phyloP scores from a whole-genome alignment of 2,329 filamentous ascomycete species.

The Hypoxylon sp. region DNA sequence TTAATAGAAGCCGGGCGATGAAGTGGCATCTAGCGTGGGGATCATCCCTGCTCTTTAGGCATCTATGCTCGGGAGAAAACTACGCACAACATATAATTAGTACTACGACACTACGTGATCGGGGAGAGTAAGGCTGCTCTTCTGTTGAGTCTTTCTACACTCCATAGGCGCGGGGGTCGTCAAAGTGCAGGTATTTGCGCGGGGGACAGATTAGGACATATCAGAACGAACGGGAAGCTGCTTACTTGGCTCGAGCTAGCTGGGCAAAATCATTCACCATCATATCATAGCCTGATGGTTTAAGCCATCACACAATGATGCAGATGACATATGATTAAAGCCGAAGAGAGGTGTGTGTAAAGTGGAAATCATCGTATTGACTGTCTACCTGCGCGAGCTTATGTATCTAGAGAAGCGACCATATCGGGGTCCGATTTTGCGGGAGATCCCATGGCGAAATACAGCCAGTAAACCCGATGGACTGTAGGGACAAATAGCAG shows the following conservation, averaged over 20 bases:
- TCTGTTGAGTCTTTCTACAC: neutral
- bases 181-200: neutral
- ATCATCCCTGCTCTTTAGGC: slow-evolving; percentile 35
- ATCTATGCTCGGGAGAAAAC: slow-evolving; percentile 34
- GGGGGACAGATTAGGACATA: neutral
- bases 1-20: slow-evolving; percentile 34
- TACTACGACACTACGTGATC: slow-evolving; percentile 31
- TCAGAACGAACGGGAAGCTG: slow-evolving; percentile 13
- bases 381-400: neutral
- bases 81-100: slow-evolving; percentile 31
- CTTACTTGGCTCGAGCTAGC: slow-evolving; percentile 12
- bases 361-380: slow-evolving; percentile 8
- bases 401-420: slow-evolving; percentile 5
- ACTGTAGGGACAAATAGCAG: slow-evolving; percentile 1
- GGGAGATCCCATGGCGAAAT: neutral
- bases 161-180: slow-evolving; percentile 2
- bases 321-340: neutral
- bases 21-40: slow-evolving; percentile 25
- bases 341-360: neutral
- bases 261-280: slow-evolving; percentile 5
- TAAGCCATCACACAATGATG: slow-evolving; percentile 11
- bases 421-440: slow-evolving; percentile 4
- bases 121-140: slow-evolving; percentile 23
- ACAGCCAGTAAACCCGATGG: slow-evolving; percentile 1
- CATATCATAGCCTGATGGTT: slow-evolving; percentile 13